Evolutionary conservation across 148 eudicot species (phyloP), one percentile per base, ranked within the genome.

Genomic region (Polygonum maritimum): DNA sequence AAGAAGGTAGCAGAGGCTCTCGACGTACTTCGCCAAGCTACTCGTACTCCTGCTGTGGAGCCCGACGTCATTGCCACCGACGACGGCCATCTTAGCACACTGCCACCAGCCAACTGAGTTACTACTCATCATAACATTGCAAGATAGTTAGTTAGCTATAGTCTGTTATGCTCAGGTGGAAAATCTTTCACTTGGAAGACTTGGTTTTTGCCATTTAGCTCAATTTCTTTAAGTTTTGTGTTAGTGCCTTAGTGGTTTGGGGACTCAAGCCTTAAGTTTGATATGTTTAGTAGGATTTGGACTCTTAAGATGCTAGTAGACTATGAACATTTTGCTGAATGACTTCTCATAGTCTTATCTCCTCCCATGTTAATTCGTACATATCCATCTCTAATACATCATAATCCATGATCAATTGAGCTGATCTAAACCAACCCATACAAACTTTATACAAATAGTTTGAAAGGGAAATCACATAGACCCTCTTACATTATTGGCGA

Each of bases 1-100:
- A 76, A 80, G 77, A 87, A 85, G 62, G 88, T 87, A 21, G 76
- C 78, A 0, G 90, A 87, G 83, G 90, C 90, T 6, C 54, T 83
- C 78, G 86, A 83, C 5, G 86, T 83, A 16, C 82, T 85, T 49
- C 79, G 78, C 48, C 48, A 73, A 14, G 82, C 82, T 74, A 18
- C 83, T 12, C 12, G 71, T 35, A 1, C 19, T 12, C 8, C n/a
- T 14, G 2, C 71, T 36, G 71, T 78, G 14, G 82, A 71, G 5
- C 40, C 81, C 19, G 79, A 78, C 35, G 76, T 33, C 85, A 16
- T 10, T 78, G 58, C 74, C 80, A 22, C 72, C 82, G 38, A 80
- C 73, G 7, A 74, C 9, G 47, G 47, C 8, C 47, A 44, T 0
- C 47, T 44, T 10, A 44, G 9, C 9, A 6, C 47, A 44, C 47